Base-by-base conservation (phyloP, 2,329 filamentous ascomycete genomes). In the Phyllosticta capitalensis region DNA sequence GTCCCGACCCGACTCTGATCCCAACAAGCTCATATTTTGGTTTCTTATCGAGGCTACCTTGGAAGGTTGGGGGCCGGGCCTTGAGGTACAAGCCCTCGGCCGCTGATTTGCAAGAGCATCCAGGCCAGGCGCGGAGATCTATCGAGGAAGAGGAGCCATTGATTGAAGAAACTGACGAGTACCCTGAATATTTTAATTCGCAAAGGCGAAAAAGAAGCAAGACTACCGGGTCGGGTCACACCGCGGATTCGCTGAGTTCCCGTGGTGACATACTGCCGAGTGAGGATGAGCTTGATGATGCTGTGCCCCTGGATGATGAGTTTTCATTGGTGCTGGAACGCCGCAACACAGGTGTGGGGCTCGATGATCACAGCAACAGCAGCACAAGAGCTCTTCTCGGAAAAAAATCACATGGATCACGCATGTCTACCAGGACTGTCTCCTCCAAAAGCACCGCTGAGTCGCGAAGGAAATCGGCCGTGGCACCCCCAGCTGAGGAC, bases 231-330 rank as follows among this genome's bases (percentile, higher is more conserved):
- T 95, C 90, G 12, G 87, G 87, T 49, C 87, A 87, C 64, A 96
- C 92, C 0, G 88, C 85, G 26, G 91, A 92, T 69, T 96, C 92
- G 5, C 85, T 88, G 64, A 88, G 92, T 67, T 96, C 91, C 10
- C 80, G 92, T 53, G 91, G 91, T 1, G 92, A 97, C 73, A 77
- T 97, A 12, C 94, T 96, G 65, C 90, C 90, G 0, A 96, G 91
- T 67, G 91, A 95, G 67, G 90, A 92, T 57, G 90, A 95, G 61
- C 67, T 73, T 63, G 92, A 95, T 71, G 92, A 97, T 73, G 92
- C 92, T 0, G 84, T 96, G n/a, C 89, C 91, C 12, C 76, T 97
- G 19, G 90, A 92, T 66, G 92, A 96, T 69, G 92, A 96, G 68
- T 95, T 97, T 66, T 89, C 91, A 2, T 86, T 95, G 70, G 84